Evolutionary conservation across 2,329 filamentous ascomycete species (phyloP).

Genomic region (Leptosphaerulina australis): DNA sequence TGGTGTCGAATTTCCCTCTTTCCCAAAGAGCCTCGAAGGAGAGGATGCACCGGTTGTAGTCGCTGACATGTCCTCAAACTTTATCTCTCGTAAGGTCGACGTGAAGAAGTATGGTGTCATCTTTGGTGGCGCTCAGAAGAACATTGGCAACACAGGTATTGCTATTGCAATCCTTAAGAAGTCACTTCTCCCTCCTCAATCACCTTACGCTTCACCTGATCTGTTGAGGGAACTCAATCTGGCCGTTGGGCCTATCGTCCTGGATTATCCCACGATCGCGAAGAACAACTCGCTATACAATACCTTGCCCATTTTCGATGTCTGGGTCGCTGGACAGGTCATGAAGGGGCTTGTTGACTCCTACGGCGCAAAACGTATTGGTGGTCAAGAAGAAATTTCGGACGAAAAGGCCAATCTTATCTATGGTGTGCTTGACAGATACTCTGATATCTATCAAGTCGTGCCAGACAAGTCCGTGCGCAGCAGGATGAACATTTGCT

Average conservation of each 20-base stretch:
- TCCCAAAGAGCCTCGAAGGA: conserved; percentile 70
- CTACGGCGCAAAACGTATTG: conserved; percentile 70
- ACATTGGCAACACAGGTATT: conserved; percentile 83
- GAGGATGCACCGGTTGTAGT: conserved; percentile 75
- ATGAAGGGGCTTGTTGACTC: conserved; percentile 73
- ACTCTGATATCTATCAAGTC: conserved; percentile 75
- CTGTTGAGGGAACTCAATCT: conserved; percentile 76
- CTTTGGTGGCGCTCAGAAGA: conserved; percentile 94
- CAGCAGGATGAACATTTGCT: conserved; percentile 95
- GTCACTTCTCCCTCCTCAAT: conserved; percentile 71
- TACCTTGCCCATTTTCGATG: conserved; percentile 91
- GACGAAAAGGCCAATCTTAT: conserved; percentile 76
- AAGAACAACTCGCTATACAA: conserved; percentile 98
- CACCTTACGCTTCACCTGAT: conserved; percentile 63
- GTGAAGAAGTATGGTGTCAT: conserved; percentile 80
- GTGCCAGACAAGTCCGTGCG: conserved; percentile 77
- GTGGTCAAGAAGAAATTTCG: conserved; percentile 75
- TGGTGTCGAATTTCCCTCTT: conserved; percentile 83
- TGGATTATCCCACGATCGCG: conserved; percentile 82
- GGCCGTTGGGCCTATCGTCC: conserved; percentile 77
- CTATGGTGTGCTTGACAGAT: conserved; percentile 76
- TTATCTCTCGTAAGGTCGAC: conserved; percentile 79
- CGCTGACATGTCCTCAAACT: conserved; percentile 94
- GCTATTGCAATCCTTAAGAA: conserved; percentile 87
- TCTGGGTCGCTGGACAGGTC: conserved; percentile 89